These are phyloP conservation scores for Mrakia blollopis DNA, from an alignment of 768 basidiomycete genomes.

Conservation along the genomic window DNA sequence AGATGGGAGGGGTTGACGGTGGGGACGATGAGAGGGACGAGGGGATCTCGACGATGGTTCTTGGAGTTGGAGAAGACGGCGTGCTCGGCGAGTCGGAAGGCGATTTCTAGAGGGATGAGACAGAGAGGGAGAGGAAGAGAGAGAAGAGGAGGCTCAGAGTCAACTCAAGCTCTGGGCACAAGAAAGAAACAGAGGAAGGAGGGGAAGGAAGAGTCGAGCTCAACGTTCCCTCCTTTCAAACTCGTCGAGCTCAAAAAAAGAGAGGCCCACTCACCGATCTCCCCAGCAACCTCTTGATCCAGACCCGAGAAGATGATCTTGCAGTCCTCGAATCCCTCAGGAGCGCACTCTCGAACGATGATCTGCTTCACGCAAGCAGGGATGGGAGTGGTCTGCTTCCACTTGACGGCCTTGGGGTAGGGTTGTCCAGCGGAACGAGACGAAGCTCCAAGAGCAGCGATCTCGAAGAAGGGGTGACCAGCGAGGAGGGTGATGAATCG, in stretches of 20 bases:
- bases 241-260: too few relatives aligned
- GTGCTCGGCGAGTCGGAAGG: slow-evolving; percentile 79
- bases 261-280: slow-evolving; percentile 67
- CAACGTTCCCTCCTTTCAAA: not conserved
- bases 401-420: slow-evolving; percentile 64
- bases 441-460: slow-evolving; percentile 85
- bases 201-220: not conserved
- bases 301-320: slow-evolving; percentile 90
- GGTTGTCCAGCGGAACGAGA: slow-evolving; percentile 75
- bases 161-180: too few relatives aligned
- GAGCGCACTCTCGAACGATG: slow-evolving; percentile 68
- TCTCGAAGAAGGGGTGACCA: slow-evolving; percentile 80
- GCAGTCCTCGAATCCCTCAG: slow-evolving; percentile 73
- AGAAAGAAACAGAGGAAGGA: too few relatives aligned
- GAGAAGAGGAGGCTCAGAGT: not conserved
- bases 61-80: slow-evolving; percentile 97
- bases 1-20: slow-evolving; percentile 87
- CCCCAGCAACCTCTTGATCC: slow-evolving; percentile 89
- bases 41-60: slow-evolving; percentile 85
- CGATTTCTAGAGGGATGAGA: slow-evolving; percentile 56
- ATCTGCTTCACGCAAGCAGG: slow-evolving; percentile 61
- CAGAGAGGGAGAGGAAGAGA: not conserved
- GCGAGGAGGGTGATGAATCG: slow-evolving; percentile 79
- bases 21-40: slow-evolving; percentile 91
- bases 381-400: slow-evolving; percentile 82